These are phyloP conservation scores for Psilocybe subaeruginosa DNA, from an alignment of 768 basidiomycete genomes.

Conservation along the genomic window DNA sequence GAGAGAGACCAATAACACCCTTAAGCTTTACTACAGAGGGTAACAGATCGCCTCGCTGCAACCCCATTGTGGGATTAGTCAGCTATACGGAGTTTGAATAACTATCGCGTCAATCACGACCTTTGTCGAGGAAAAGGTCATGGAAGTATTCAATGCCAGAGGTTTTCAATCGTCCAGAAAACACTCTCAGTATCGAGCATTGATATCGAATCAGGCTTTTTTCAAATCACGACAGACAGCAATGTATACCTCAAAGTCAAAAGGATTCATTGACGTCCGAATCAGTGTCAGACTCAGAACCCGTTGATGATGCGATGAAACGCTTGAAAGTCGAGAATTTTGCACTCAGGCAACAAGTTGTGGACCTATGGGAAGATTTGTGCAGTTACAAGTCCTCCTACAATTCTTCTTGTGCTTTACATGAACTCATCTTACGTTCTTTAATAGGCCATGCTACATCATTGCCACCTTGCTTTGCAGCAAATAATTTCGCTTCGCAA, in stretches of 20 bases:
- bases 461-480: background rate
- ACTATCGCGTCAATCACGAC: background rate
- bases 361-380: background rate
- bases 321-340: background rate
- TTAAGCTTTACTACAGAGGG: background rate
- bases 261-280: background rate
- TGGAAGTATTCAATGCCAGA: too few relatives aligned
- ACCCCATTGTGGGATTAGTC: too few relatives aligned
- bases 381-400: background rate
- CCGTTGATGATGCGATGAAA: background rate
- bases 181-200: too few relatives aligned
- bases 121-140: too few relatives aligned
- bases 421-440: background rate
- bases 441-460: background rate
- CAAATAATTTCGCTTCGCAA: conserved; percentile 7
- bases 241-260: too few relatives aligned
- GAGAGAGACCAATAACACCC: background rate
- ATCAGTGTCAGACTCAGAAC: background rate
- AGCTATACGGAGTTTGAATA: background rate
- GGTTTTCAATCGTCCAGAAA: too few relatives aligned
- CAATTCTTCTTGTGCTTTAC: background rate
- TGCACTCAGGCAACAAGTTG: background rate
- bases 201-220: too few relatives aligned
- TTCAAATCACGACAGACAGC: too few relatives aligned
- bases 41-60: background rate